Conservation (phyloP, 768 basidiomycete species). For the Termitomyces sp. region DNA sequence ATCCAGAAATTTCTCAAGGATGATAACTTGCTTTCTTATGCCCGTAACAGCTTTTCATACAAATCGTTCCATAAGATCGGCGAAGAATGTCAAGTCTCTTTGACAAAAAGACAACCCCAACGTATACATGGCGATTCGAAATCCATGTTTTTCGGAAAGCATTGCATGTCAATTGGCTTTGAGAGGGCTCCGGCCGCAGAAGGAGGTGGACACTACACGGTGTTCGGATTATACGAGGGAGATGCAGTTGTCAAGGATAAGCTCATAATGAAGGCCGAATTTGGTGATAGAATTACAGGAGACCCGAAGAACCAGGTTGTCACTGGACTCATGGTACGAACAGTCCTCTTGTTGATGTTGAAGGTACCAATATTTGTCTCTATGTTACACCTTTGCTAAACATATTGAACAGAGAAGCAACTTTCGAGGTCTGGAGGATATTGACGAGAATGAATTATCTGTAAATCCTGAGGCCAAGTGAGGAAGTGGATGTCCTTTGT, state of each 20-base stretch:
- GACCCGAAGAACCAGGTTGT: background rate
- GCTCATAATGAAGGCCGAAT: background rate
- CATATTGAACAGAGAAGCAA: background rate
- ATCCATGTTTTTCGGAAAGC: background rate
- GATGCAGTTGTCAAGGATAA: background rate
- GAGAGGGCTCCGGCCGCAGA: background rate
- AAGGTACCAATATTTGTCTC: background rate
- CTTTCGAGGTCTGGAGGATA: too few species aligned
- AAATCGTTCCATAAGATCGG: background rate
- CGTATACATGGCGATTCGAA: background rate
- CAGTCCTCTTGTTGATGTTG: background rate
- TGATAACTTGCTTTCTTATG: fast-evolving
- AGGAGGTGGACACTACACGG: background rate
- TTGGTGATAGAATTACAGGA: background rate
- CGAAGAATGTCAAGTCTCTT: background rate
- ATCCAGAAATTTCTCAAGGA: background rate
- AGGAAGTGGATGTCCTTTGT: too few species aligned
- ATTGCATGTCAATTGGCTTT: background rate
- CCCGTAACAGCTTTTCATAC: background rate
- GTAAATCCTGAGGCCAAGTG: too few species aligned
- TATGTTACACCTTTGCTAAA: background rate
- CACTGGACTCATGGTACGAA: background rate
- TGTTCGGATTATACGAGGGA: background rate
- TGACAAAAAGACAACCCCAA: fast-evolving
- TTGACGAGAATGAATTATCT: too few species aligned